Conservation (phyloP, 2,329 filamentous ascomycete genomes). For the Epichloe glyceriae region DNA sequence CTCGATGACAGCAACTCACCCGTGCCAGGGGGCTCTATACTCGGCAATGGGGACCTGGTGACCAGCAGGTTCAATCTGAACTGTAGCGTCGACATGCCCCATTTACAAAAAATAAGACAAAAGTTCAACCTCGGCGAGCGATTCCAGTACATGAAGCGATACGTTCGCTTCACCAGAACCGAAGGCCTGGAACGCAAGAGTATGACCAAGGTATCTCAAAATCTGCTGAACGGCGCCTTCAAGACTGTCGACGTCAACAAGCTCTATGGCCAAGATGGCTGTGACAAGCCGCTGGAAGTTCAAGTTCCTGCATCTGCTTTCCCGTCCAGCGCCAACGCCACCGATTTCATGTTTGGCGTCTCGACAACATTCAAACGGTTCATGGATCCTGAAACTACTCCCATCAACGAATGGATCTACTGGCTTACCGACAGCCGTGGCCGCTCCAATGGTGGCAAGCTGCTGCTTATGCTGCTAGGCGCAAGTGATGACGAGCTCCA, state of each 20-base stretch:
- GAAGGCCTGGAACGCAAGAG: slow-evolving; percentile 35
- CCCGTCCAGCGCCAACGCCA: slow-evolving; percentile 38
- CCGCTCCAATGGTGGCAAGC: slow-evolving; percentile 42
- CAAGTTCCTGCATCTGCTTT: slow-evolving; percentile 37
- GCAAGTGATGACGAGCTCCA: slow-evolving; percentile 37
- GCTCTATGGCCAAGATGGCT: slow-evolving; percentile 27
- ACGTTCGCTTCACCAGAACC: slow-evolving; percentile 35
- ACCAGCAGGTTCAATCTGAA: slow-evolving; percentile 26
- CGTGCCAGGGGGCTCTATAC: slow-evolving; percentile 7
- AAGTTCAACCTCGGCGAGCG: slow-evolving; percentile 34
- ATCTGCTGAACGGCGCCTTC: slow-evolving; percentile 34
- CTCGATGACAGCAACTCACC: slow-evolving; percentile 14
- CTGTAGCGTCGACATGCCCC: slow-evolving; percentile 35
- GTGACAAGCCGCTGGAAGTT: slow-evolving; percentile 35
- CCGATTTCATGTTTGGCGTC: slow-evolving; percentile 46
- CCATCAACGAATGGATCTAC: slow-evolving; percentile 45
- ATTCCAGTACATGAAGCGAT: slow-evolving; percentile 44
- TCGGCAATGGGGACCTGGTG: slow-evolving; percentile 7
- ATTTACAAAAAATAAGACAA: slow-evolving; percentile 31
- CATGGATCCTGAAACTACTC: slow-evolving; percentile 35
- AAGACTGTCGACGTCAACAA: slow-evolving; percentile 34
- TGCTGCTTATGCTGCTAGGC: slow-evolving; percentile 40
- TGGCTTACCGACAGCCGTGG: slow-evolving; percentile 46
- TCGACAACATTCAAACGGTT: slow-evolving; percentile 45
- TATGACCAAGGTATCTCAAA: slow-evolving; percentile 36